Percentiles rank a stretch among this genome's conserved stretches.
Evolutionary conservation across 371 early-diverging fungal genomes (phyloP).

Genomic region (Mucor circinelloides): DNA sequence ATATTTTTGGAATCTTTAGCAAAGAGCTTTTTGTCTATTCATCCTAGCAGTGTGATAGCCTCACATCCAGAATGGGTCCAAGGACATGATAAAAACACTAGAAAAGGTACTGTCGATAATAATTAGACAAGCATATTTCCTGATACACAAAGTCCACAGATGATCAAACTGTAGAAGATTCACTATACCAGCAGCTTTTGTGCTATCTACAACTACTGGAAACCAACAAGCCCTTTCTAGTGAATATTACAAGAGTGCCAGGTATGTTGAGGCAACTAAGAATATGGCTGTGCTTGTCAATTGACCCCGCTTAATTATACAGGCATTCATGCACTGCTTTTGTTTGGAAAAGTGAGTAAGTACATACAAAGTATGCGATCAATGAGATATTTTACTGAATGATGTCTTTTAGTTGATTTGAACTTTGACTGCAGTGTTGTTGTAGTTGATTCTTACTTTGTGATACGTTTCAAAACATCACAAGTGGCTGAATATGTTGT

Average conservation of each 20-base stretch:
- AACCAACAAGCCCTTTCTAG: constrained; percentile 68
- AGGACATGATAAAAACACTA: constrained; percentile 36
- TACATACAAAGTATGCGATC: not conserved
- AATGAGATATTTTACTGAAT: not conserved
- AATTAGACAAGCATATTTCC: not conserved
- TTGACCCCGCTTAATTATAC: constrained; percentile 16
- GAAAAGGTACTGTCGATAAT: constrained; percentile 32
- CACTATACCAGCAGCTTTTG: constrained; percentile 49
- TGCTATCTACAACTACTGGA: constrained; percentile 68
- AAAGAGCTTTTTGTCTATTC: constrained; percentile 59
- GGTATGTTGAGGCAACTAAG: constrained; percentile 16
- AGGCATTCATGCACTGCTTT: constrained; percentile 47
- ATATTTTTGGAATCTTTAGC: constrained; percentile 18
- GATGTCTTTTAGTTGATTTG: constrained; percentile 55
- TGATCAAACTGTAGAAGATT: constrained; percentile 43
- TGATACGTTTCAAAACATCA: constrained; percentile 51
- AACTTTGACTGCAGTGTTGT: constrained; percentile 57
- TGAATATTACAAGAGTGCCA: constrained; percentile 63
- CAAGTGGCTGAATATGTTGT: constrained; percentile 43
- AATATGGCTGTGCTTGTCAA: not conserved
- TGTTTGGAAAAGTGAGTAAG: constrained; percentile 47
- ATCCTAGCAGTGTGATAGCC: constrained; percentile 65
- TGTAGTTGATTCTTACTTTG: constrained; percentile 62
- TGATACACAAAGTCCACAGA: constrained; percentile 22
- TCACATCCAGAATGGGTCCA: constrained; percentile 64